phyloP scores from a whole-genome alignment of 331 rosid genomes.

The Stylosanthes scabra region DNA sequence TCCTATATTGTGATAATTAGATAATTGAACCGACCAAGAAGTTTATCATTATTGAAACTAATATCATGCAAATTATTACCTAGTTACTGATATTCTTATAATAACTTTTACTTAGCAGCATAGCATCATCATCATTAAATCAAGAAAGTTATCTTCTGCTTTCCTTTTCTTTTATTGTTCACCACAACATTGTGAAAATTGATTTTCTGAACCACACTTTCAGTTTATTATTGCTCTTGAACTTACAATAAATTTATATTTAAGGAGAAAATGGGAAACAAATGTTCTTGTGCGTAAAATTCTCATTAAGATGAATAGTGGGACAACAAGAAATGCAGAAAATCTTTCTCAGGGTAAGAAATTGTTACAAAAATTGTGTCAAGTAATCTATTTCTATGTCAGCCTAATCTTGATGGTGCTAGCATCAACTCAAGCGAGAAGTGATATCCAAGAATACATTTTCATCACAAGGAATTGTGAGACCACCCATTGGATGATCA shows the following conservation, averaged over 20 bases:
- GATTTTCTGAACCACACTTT: too few species aligned
- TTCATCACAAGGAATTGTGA: neutral
- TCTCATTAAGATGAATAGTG: neutral
- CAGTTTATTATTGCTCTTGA: neutral
- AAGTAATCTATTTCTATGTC: neutral
- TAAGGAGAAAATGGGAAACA: neutral
- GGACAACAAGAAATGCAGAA: neutral
- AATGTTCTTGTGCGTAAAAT: neutral
- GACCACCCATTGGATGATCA: neutral
- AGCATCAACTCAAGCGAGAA: neutral
- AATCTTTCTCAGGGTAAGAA: neutral
- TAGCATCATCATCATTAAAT: too few species aligned
- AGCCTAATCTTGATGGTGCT: neutral
- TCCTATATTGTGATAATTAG: too few species aligned
- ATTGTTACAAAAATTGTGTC: neutral
- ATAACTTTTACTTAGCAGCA: too few species aligned
- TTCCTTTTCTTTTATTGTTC: neutral
- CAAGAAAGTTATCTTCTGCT: too few species aligned
- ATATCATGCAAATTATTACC: neutral
- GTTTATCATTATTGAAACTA: too few species aligned
- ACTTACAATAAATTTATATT: too few species aligned
- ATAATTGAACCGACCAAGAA: too few species aligned
- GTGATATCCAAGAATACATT: neutral
- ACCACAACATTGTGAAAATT: too few species aligned
- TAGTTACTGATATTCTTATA: too few species aligned